Percentiles rank a stretch among this genome's conserved stretches.
Evolutionary conservation across 495 filamentous ascomycete genomes (phyloP).

Genomic region (Penicillium turbatum): DNA sequence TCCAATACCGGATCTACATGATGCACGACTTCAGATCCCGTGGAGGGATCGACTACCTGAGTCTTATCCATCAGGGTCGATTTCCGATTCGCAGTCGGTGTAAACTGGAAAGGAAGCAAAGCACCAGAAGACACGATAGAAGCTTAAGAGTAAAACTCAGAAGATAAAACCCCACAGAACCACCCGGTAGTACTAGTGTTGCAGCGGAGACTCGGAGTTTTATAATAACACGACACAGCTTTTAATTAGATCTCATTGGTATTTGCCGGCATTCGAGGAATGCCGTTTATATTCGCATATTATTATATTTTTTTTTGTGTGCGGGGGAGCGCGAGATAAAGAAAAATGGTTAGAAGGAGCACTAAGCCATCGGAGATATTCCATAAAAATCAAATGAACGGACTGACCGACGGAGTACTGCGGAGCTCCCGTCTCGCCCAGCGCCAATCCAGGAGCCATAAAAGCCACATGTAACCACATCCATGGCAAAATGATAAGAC

Average conservation of each 20-base stretch:
- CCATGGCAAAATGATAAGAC: slow-evolving; percentile 11
- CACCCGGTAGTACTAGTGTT: background rate
- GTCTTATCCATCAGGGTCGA: slow-evolving; percentile 2
- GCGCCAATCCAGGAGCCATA: background rate
- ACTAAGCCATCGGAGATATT: background rate
- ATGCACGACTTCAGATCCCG: background rate
- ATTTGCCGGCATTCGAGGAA: background rate
- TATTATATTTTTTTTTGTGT: background rate
- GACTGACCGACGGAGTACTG: slow-evolving; percentile 15
- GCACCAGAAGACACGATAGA: background rate
- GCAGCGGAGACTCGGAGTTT: background rate
- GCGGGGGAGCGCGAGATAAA: slow-evolving; percentile 4
- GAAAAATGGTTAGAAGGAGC: background rate
- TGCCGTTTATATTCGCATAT: background rate
- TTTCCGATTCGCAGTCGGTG: background rate
- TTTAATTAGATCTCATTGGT: background rate
- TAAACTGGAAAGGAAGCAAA: background rate
- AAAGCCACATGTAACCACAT: slow-evolving; percentile 18
- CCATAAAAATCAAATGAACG: slow-evolving; percentile 2
- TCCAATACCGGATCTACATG: slow-evolving; percentile 19
- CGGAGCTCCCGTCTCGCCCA: slow-evolving; percentile 12
- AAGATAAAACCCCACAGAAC: background rate
- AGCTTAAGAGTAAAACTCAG: background rate
- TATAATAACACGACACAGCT: background rate
- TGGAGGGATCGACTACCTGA: background rate